Conservation (phyloP, 2,329 filamentous ascomycete species). For the Ophiostoma pallidulum region DNA sequence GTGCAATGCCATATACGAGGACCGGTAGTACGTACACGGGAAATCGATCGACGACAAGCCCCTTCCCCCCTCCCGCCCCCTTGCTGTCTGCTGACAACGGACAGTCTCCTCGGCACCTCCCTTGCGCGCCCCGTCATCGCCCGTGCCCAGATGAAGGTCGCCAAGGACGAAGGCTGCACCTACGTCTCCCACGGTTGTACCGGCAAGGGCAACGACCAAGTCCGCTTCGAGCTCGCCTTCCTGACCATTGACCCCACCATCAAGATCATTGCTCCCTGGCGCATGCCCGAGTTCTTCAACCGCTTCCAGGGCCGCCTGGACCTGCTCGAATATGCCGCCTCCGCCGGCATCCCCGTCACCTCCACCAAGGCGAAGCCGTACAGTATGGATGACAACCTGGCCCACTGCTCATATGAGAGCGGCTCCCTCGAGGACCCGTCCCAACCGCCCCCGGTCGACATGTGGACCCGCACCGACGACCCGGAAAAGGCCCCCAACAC, state of each 20-base stretch:
- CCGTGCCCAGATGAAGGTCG: conserved; percentile 54
- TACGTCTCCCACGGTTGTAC: conserved; percentile 35
- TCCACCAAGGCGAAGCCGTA: conserved; percentile 65
- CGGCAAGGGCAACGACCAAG: conserved; percentile 40
- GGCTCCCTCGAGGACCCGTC: conserved; percentile 54
- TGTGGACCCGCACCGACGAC: conserved; percentile 69
- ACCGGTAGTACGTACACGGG: conserved; percentile 28
- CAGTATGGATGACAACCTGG: conserved; percentile 38
- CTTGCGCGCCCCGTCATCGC: conserved; percentile 64
- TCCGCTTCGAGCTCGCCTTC: conserved; percentile 34
- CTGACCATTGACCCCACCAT: conserved; percentile 45
- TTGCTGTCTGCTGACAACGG: conserved; percentile 3
- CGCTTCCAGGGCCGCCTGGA: conserved; percentile 62
- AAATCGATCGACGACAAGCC: no score
- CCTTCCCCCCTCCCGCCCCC: no score
- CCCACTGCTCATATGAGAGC: conserved; percentile 67
- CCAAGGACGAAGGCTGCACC: conserved; percentile 43
- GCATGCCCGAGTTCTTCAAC: conserved; percentile 59
- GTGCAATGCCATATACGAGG: conserved; percentile 62
- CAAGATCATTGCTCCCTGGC: conserved; percentile 68
- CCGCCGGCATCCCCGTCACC: conserved; percentile 60
- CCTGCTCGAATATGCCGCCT: conserved; percentile 60
- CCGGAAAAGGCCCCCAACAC: conserved; percentile 60
- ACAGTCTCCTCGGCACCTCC: conserved; percentile 41
- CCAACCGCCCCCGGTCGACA: conserved; percentile 60